Evolutionary conservation across 2,329 filamentous ascomycete genomes (phyloP), one percentile per base, ranked within the genome.

Genomic region (Botrytis medusae): DNA sequence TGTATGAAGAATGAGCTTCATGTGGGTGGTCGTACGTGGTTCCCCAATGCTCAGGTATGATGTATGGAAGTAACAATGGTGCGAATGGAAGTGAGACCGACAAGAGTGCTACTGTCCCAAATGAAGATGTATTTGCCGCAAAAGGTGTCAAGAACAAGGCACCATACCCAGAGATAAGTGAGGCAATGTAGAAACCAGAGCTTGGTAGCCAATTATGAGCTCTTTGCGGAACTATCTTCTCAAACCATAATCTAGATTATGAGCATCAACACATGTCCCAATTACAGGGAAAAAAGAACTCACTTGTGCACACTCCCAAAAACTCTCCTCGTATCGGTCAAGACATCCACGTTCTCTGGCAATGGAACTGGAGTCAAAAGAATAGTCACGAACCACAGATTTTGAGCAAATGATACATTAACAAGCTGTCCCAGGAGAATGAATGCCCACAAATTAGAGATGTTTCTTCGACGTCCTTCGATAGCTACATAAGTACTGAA

Each of bases 321-420:
- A 29, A 62, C 65, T 32, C 64, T 62, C 34, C 64, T 68, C 14
- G 51, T 57, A 57, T 68, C 48, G 25, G 62, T 79, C 29, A 80
- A 64, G 18, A 76, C 75, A 61, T 74, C 76, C n/a, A 79, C 75
- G 73, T 80, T 79, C 6, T 79, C 74, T 18, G 81, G 79, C 18
- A 87, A 74, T 1, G 87, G 86, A 8, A 86, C 79, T 1, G 88
- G 88, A 0, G 86, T 89, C 40, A 90, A 84, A 16, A 90, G 82
- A 42, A 91, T 82, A 12, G 87, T 85, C 16, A 90, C 78, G 77
- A 88, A 90, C 82, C 92, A 92, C 44, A 92, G 81, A 76, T 89
- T 91, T 80, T 89, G 86, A 3, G 89, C 87, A 76, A 88, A 90
- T 0, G 88, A 89, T 18, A 92, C 81, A 72, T 85, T 88, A 71